A percentile compares a stretch with the other conserved stretches of the same genome.
Evolutionary conservation across 805 yeast genomes (phyloP).

Genomic region (Ogataea paraovalis): DNA sequence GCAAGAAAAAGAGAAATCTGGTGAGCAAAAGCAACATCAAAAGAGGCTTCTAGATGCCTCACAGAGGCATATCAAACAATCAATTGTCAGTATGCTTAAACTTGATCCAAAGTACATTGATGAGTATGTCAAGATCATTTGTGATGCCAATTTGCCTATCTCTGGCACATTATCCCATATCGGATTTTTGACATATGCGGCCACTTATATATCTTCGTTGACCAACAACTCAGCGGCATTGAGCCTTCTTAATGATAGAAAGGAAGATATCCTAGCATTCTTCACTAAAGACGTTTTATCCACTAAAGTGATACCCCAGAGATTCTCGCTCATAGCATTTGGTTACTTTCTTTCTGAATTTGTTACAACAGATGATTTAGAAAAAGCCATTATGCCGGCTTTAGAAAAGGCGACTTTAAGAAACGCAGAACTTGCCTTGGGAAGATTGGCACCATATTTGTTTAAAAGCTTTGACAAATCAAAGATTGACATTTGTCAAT

Average conservation of each 20-base stretch:
- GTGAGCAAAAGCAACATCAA: slow-evolving; percentile 35
- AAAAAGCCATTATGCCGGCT: slow-evolving; percentile 38
- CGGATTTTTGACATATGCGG: slow-evolving; percentile 17
- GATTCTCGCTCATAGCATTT: slow-evolving; percentile 17
- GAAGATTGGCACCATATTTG: slow-evolving; percentile 48
- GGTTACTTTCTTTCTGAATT: slow-evolving; percentile 11
- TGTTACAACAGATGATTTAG: slow-evolving; percentile 10
- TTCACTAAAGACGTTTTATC: slow-evolving; percentile 35
- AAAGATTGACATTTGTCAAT: slow-evolving; percentile 39
- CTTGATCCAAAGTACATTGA: slow-evolving; percentile 6
- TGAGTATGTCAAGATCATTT: slow-evolving; percentile 8
- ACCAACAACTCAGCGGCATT: slow-evolving; percentile 2
- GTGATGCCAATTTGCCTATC: slow-evolving; percentile 15
- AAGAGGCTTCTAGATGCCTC: slow-evolving; percentile 36
- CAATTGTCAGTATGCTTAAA: slow-evolving; percentile 21
- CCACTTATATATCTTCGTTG: neutral
- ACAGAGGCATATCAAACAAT: slow-evolving; percentile 26
- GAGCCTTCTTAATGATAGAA: slow-evolving; percentile 12
- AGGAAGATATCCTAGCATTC: slow-evolving; percentile 23
- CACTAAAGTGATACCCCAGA: slow-evolving; percentile 24
- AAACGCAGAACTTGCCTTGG: slow-evolving; percentile 69
- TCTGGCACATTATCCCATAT: slow-evolving; percentile 20
- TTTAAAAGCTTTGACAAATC: slow-evolving; percentile 31
- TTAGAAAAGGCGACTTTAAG: slow-evolving; percentile 73
- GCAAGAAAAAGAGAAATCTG: slow-evolving; percentile 23